phyloP scores from a whole-genome alignment of 1,284 basidiomycete genomes.

The Melampsora americana region DNA sequence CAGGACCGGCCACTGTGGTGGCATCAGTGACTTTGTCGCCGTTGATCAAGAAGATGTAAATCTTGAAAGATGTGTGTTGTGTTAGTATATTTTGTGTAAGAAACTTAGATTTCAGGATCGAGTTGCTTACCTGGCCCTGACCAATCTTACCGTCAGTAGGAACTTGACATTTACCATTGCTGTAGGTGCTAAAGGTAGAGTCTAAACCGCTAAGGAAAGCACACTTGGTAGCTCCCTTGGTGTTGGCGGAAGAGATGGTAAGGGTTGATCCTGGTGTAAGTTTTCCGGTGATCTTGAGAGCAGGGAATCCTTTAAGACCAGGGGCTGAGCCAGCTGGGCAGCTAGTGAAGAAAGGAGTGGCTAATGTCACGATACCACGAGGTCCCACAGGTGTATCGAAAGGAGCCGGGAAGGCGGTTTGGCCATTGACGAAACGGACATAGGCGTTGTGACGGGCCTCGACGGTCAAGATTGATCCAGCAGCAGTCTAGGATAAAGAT shows the following conservation, averaged over 20 bases:
- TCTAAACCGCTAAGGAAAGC: constrained; percentile 36
- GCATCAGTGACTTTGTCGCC: constrained; percentile 30
- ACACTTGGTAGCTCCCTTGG: constrained; percentile 27
- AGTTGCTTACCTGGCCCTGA: constrained; percentile 21
- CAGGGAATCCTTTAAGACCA: constrained; percentile 26
- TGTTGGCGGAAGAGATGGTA: constrained; percentile 19
- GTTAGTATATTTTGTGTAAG: no score
- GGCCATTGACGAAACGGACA: constrained; percentile 31
- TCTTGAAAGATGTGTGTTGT: background rate
- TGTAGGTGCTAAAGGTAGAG: constrained; percentile 24
- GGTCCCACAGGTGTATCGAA: constrained; percentile 35
- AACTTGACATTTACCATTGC: constrained; percentile 28
- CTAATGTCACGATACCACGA: constrained; percentile 26
- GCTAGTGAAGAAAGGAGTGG: constrained; percentile 27
- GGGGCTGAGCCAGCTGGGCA: constrained; percentile 39
- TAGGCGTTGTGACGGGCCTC: constrained; percentile 50
- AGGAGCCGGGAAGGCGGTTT: constrained; percentile 36
- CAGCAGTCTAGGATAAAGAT: constrained; percentile 51
- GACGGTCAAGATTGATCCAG: constrained; percentile 54
- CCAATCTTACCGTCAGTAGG: constrained; percentile 32
- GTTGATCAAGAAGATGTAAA: constrained; percentile 31
- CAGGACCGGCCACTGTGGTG: constrained; percentile 32
- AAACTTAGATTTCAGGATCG: no score
- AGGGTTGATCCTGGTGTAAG: constrained; percentile 19
- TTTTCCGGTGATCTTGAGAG: constrained; percentile 32